Evolutionary conservation across 768 basidiomycete genomes (phyloP), one percentile per base, ranked within the genome.

Genomic region (Boletus bicolor): DNA sequence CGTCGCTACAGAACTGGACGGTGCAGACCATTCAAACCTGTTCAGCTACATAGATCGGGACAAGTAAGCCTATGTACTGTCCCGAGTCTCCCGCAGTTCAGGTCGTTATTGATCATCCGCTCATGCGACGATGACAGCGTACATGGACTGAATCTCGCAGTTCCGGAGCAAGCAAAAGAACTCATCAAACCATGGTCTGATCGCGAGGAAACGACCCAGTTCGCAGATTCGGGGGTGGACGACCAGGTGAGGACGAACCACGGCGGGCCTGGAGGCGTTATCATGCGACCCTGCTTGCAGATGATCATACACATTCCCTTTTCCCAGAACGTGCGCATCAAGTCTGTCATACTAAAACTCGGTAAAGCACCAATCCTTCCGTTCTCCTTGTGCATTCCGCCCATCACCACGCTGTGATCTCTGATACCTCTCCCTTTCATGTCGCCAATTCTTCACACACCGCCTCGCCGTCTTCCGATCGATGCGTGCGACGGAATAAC

Each of bases 121-220:
- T 42, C 30, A 7, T 55, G 39, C 26, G 19, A 44, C 51, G 37
- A 43, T 17, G 43, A 54, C 51, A 92, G 89, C 66, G 87, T 93
- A 49, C 79, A 93, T 66, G 91, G 91, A 39, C 73, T 93, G 64
- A 92, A 92, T 66, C 73, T 93, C 51, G 79, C 81, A 6, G 79
- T 90, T n/a, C 91, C 91, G 26, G 91, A 93, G 68, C 80, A 86
- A 61, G 91, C 91, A 1, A 85, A 82, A 59, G 80, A 75, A 14
- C 70, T 91, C 37, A 86, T 93, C 57, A 93, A 93, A 70, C 83
- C 87, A 3, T 93, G 91, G 91, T 80, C 86, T 53, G 77, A 88
- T 61, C 76, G 91, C 44, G 88, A 93, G 24, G 83, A 86, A 48
- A 85, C 80, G 11, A 72, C 71, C 4, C 78, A 76, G 59, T 92